Evolutionary conservation across 2,329 filamentous ascomycete genomes (phyloP), one percentile per base, ranked within the genome.

Genomic region (Colletotrichum incanum): DNA sequence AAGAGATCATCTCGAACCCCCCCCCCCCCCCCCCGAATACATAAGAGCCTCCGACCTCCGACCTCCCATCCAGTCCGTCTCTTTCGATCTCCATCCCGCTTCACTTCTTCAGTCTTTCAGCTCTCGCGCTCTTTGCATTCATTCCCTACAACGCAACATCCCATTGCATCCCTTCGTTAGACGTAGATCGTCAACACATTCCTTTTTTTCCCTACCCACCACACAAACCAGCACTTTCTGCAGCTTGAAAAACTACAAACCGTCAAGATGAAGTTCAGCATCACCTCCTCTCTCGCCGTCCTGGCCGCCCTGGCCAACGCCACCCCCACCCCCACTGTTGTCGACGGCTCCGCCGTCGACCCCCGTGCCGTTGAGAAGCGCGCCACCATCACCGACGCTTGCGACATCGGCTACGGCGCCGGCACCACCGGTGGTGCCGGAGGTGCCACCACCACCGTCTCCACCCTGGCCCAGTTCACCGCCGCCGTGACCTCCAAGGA

Each of bases 351-450:
- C 47, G 78, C 76, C 37, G 70, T 82, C 16, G 67, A 66, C 71
- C 64, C 67, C 52, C 71, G 67, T 43, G 45, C 60, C 67, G 47
- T 66, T 49, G 74, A 76, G 73, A 82, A 82, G 78, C 79, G 80
- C 58, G 80, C 81, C 63, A 74, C 79, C 74, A 77, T 82, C 75
- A 80, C 78, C 8, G 81, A 83, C 61, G 78, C 79, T n/a, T 81
- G 79, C 67, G 69, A 77, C 65, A 76, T 83, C 52, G 81, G 82
- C 9, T 83, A 80, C 73, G 81, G 80, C 52, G 76, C 77, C 54
- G 85, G 87, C 64, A 88, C 87, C 43, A 88, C 83, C 1, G 87
- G 87, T 71, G 87, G 87, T 66, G 80, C 82, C 62, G 86, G 86
- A 65, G 86, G 86, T 58, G 80, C 85, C 28, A 86, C 84, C 16